Base-by-base conservation (phyloP, 2,329 filamentous ascomycete genomes). In the Lasiodiplodia gonubiensis region DNA sequence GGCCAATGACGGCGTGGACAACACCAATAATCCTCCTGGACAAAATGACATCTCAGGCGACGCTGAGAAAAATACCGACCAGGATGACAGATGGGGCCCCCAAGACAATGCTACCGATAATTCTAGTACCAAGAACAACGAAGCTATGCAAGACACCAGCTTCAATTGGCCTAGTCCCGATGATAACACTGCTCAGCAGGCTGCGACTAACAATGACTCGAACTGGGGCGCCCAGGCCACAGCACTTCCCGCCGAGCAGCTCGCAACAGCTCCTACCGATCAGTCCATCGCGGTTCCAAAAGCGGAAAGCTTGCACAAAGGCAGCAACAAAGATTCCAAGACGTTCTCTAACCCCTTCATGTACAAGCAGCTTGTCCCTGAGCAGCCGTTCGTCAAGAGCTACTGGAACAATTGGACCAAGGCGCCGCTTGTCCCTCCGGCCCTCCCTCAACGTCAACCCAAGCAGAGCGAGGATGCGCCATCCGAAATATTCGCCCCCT, bases 351-450 rank as follows among this genome's bases (percentile, higher is more conserved):
- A 21, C n/a, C 49, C 64, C 64, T 51, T 27, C 53, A 37, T 51
- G 18, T 52, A 66, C 39, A 27, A 30, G 2, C 55, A 46, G 8
- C 10, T 25, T 10, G 30, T 63, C 21, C 65, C 55, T 7, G 54
- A 53, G 16, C 53, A 61, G 55, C 65, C 65, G 12, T 23, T 49
- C 35, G 12, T 68, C 54, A 78, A 79, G 23, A 64, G 75, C 0
- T 77, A 80, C 72, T 79, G 76, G 74, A 65, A 70, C 11, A 73
- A 76, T 2, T 55, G 59, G 30, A 57, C 35, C 16, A 46, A 51
- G 42, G 8, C 52, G 5, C 30, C 48, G 18, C 25, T 2, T 8
- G 16, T 16, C 5, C n/a, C 39, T 6, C 12, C 46, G 5, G 21
- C 11, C 5, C 3, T 14, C 12, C 23, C 18, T 14, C 37, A 33